These are phyloP conservation scores for Hanseniaspora clermontiae DNA, from an alignment of 805 yeast genomes.

Conservation along the genomic window DNA sequence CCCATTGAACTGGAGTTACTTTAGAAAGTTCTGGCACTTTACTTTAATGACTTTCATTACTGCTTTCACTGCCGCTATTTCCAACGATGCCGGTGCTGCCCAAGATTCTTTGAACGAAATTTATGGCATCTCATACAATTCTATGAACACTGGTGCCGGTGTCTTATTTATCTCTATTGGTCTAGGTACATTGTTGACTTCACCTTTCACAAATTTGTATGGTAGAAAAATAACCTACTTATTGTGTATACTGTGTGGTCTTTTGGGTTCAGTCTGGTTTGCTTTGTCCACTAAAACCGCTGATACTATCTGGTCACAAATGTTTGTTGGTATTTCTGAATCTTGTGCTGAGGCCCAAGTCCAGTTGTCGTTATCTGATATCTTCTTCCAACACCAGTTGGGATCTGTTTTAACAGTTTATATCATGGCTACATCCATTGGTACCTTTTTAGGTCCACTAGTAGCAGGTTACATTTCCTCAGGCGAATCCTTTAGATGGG, in stretches of 20 bases:
- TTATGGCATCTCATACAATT: slow-evolving; percentile 51
- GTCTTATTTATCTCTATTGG: slow-evolving; percentile 63
- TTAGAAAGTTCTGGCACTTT: slow-evolving; percentile 36
- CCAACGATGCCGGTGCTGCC: slow-evolving; percentile 62
- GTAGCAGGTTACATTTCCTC: slow-evolving; percentile 59
- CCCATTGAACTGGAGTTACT: slow-evolving; percentile 46
- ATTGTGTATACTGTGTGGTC: slow-evolving; percentile 46
- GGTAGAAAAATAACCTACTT: slow-evolving; percentile 56
- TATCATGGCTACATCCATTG: slow-evolving; percentile 60
- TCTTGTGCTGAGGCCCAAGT: slow-evolving; percentile 66
- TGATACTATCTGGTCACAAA: slow-evolving; percentile 66
- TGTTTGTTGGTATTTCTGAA: slow-evolving; percentile 70
- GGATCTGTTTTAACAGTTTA: slow-evolving; percentile 62
- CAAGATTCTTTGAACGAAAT: slow-evolving; percentile 52
- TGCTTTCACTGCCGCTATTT: slow-evolving; percentile 57
- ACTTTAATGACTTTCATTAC: slow-evolving; percentile 43
- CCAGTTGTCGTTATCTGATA: slow-evolving; percentile 56
- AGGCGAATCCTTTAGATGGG: slow-evolving; percentile 59
- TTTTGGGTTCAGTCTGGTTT: slow-evolving; percentile 61
- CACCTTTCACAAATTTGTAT: slow-evolving; percentile 56
- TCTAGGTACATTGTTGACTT: slow-evolving; percentile 46
- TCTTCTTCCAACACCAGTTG: slow-evolving; percentile 65
- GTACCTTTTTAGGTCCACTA: slow-evolving; percentile 69
- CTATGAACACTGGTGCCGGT: slow-evolving; percentile 75
- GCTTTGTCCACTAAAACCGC: slow-evolving; percentile 40